Evolutionary conservation across 139 green algal species (phyloP), one percentile per base, ranked within the genome.

Genomic region (Tetradesmus obliquus): DNA sequence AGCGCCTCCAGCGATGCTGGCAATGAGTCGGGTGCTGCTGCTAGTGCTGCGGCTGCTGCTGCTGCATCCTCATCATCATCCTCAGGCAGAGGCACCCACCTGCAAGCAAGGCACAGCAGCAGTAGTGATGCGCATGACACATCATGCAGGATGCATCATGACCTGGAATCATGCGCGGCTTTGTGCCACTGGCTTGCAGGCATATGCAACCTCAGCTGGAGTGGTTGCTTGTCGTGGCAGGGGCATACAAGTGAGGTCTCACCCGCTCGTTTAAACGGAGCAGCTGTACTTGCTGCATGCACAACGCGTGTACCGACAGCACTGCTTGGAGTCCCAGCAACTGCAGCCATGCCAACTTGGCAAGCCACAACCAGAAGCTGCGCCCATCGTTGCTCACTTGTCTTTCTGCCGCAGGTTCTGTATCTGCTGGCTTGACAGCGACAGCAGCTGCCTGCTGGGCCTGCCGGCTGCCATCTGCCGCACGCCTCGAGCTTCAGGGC

Each of bases 11-110:
- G 10, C 57, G 69, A 66, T 58, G 54, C 20, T 69, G 83, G 66
- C 45, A 74, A 20, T 0, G 7, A 6, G 10, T 9, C 71, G 55
- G 71, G 53, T 71, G 62, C 53, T 66, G 90, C 55, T 71, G 66
- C 80, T 92, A 55, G 53, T 20, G 54, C 20, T 24, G 32, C 82
- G 55, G 80, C 45, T 58, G 24, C 24, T 57, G 51, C 20, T 55
- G 82, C 55, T 79, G 60, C n/a, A 0, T 92, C 80, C 2, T 93
- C 92, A 20, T 92, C 86, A 19, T 90, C 87, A 62, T 92, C 90
- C 51, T 94, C 93, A 24, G 93, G 93, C 22, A 94, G 54, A 7
- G 93, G 90, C 32, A 94, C 90, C 88, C 92, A 94, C 88, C 87
- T 94, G 88, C 54, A 55, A 0, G 6, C 22, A 79, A n/a, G 62